A percentile compares a stretch with the other conserved stretches of the same genome.
Evolutionary conservation across 768 basidiomycete genomes (phyloP).

Genomic region (Phlebiopsis gigantea): DNA sequence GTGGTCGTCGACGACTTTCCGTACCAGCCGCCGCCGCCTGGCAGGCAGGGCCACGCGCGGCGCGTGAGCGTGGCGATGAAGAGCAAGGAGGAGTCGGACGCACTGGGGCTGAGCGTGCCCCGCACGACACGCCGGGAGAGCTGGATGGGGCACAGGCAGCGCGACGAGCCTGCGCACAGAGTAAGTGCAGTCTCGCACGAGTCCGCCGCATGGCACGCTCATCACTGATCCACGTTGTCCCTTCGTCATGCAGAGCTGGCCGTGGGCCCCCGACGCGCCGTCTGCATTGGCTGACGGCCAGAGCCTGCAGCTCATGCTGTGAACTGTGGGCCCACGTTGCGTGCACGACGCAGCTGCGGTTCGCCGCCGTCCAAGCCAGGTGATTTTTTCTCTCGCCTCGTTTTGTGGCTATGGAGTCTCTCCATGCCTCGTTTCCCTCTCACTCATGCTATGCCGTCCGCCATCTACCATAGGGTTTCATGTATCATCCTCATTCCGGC

Average conservation of each 20-base stretch:
- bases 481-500: not conserved
- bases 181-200: constrained; percentile 7
- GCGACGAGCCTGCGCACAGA: constrained; percentile 12
- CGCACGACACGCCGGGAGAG: constrained; percentile 9
- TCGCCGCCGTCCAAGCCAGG: not conserved
- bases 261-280: constrained; percentile 9
- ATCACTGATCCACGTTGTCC: constrained; percentile 12
- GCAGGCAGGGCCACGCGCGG: constrained; percentile 33
- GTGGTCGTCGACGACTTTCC: constrained; percentile 19
- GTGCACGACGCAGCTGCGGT: not conserved
- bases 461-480: not conserved
- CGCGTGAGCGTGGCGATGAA: constrained; percentile 35
- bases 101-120: constrained; percentile 1
- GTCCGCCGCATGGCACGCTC: not conserved
- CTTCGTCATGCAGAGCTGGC: constrained; percentile 13
- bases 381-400: not conserved
- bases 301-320: constrained; percentile 8
- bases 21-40: constrained; percentile 27
- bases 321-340: not conserved
- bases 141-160: constrained; percentile 13
- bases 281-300: not conserved
- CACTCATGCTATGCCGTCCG: not conserved
- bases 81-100: constrained; percentile 25
- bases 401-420: not conserved
- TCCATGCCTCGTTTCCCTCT: not conserved